These are phyloP conservation scores for Solanum virginianum DNA, from an alignment of 257 asterid genomes.

Conservation along the genomic window DNA sequence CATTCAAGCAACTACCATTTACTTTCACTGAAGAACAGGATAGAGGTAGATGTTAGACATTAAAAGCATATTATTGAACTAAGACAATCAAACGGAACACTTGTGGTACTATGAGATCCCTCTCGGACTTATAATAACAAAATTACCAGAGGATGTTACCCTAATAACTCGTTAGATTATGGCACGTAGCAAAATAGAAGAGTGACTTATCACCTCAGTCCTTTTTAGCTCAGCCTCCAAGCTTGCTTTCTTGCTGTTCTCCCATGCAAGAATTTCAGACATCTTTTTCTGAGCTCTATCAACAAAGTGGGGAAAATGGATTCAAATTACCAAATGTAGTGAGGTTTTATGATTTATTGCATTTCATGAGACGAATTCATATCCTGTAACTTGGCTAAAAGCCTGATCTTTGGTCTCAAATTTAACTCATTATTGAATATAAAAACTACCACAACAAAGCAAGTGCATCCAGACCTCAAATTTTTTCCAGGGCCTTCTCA, in stretches of 20 bases:
- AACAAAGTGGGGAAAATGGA: neutral
- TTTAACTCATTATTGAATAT: neutral
- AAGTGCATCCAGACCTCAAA: neutral
- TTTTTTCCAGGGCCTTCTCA: neutral
- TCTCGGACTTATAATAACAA: neutral
- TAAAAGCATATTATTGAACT: neutral
- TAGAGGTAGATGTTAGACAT: neutral
- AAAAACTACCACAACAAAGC: neutral
- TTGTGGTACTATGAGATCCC: neutral
- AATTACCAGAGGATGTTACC: neutral
- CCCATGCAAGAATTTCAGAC: constrained; percentile 72
- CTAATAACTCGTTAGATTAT: neutral
- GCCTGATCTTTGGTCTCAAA: neutral
- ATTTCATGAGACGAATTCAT: neutral
- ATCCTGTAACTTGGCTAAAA: neutral
- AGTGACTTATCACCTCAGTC: constrained; percentile 51
- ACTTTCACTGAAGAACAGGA: neutral
- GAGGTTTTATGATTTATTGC: neutral
- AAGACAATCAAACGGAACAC: neutral
- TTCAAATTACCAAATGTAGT: neutral
- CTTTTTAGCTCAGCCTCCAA: constrained; percentile 81
- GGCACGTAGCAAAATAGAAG: neutral
- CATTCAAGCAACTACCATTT: neutral
- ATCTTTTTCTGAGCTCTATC: constrained; percentile 70
- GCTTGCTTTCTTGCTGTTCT: constrained; percentile 84